A percentile compares a stretch with the other conserved stretches of the same genome.
These are phyloP conservation scores for Ogataea polymorpha DNA, from an alignment of 805 yeast species.

Conservation along the genomic window DNA sequence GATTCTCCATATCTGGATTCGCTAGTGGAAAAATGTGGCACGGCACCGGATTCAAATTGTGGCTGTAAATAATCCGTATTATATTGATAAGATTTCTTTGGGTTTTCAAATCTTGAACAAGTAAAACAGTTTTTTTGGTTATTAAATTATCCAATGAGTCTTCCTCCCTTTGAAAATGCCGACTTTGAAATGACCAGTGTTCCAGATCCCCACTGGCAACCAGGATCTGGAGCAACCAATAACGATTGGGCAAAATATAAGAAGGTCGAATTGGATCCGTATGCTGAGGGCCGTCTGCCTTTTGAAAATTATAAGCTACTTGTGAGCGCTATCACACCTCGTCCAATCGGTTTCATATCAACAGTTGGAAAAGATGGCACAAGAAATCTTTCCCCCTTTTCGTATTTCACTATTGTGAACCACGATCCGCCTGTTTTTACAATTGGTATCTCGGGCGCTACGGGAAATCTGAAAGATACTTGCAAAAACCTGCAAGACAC, in stretches of 20 bases:
- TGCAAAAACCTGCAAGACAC: constrained; percentile 46
- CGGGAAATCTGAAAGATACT: constrained; percentile 46
- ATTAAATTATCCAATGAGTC: not conserved
- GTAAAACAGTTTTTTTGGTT: not conserved
- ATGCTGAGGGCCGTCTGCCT: constrained; percentile 37
- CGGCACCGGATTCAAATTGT: not conserved
- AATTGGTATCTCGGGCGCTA: constrained; percentile 44
- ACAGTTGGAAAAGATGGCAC: constrained; percentile 42
- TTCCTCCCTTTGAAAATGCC: constrained; percentile 9
- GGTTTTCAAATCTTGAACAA: not conserved
- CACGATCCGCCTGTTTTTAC: constrained; percentile 59
- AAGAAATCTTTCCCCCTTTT: constrained; percentile 58
- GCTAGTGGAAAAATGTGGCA: not conserved
- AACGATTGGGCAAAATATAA: constrained; percentile 43
- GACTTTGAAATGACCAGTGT: constrained; percentile 3
- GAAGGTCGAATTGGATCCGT: constrained; percentile 50
- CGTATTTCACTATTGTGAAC: constrained; percentile 46
- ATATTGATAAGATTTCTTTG: not conserved
- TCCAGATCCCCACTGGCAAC: constrained; percentile 38
- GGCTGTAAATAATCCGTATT: not conserved
- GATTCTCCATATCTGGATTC: not conserved
- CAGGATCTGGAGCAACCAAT: constrained; percentile 46
- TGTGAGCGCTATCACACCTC: constrained; percentile 52
- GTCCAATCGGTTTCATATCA: constrained; percentile 60
- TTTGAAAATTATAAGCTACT: constrained; percentile 48